Evolutionary conservation across 1,284 basidiomycete species (phyloP).

Genomic region (Ganoderma leucocontextum): DNA sequence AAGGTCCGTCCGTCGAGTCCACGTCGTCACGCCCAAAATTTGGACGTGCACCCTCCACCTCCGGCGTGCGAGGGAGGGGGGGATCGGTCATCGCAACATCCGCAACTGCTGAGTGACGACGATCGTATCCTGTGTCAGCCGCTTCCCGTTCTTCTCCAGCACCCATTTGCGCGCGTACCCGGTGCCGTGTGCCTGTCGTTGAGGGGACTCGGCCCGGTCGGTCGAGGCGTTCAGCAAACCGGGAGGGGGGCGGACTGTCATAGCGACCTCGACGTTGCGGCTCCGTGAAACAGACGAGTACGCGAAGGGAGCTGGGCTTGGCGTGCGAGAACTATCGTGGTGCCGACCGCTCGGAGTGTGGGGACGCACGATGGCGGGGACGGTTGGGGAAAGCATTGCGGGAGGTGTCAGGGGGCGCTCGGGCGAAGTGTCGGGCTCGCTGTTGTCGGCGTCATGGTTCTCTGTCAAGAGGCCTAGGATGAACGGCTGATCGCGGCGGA

Average conservation of each 20-base stretch:
- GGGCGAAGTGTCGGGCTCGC: slow-evolving; percentile 11
- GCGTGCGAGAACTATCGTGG: neutral
- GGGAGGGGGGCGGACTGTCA: slow-evolving; percentile 7
- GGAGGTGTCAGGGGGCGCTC: slow-evolving; percentile 15
- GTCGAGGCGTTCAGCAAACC: neutral
- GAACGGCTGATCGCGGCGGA: slow-evolving; percentile 17
- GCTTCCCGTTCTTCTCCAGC: slow-evolving; percentile 34
- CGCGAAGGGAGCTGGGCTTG: neutral
- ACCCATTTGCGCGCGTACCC: slow-evolving; percentile 31
- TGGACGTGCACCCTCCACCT: neutral
- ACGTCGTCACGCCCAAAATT: neutral
- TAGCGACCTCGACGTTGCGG: slow-evolving; percentile 1
- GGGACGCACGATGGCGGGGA: neutral
- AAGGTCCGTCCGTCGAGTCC: neutral
- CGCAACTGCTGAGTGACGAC: slow-evolving; percentile 29
- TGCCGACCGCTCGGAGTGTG: neutral
- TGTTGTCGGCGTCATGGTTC: neutral
- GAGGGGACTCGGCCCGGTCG: neutral
- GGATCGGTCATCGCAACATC: slow-evolving; percentile 30
- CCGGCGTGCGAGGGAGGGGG: neutral
- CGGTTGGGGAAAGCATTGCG: slow-evolving; percentile 2
- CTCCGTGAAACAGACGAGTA: neutral
- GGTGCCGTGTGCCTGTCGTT: slow-evolving; percentile 8
- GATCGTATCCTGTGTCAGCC: slow-evolving; percentile 30
- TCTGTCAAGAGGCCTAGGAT: neutral